A percentile compares a stretch with the other conserved stretches of the same genome.
Evolutionary conservation across 768 basidiomycete genomes (phyloP).

Genomic region (Boletus huronensis): DNA sequence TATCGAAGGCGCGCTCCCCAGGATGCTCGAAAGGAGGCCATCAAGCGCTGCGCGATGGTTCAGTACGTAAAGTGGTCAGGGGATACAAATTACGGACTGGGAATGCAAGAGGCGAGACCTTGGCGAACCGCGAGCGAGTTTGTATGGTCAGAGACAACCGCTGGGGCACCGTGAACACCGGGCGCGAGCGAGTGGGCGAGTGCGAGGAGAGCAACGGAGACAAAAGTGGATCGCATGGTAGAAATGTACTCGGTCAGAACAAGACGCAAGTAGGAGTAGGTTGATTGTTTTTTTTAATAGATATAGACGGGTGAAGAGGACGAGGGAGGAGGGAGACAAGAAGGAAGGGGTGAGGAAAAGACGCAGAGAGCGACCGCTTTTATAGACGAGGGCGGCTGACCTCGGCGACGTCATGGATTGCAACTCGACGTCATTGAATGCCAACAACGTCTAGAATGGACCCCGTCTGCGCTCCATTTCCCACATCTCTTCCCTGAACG

Average conservation of each 20-base stretch:
- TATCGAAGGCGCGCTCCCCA: neutral
- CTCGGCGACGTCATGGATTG: constrained; percentile 4
- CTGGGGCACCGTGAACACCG: constrained; percentile 18
- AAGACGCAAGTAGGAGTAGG: constrained; percentile 18
- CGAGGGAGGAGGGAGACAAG: neutral
- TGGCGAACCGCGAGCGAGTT: constrained; percentile 7
- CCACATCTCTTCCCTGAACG: constrained; percentile 49
- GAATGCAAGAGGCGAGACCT: rapidly evolving
- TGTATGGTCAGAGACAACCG: neutral
- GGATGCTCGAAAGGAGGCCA: rapidly evolving
- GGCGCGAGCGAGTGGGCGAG: constrained; percentile 14
- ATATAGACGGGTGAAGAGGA: constrained; percentile 10
- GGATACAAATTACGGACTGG: neutral
- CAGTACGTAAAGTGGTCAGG: neutral
- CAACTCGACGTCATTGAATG: constrained; percentile 15
- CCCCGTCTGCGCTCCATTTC: constrained; percentile 53
- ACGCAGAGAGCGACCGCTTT: constrained; percentile 5
- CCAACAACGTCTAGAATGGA: constrained; percentile 16
- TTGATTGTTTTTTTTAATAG: constrained; percentile 16
- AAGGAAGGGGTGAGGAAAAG: constrained; percentile 11
- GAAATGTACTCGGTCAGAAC: constrained; percentile 22
- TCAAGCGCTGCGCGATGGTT: constrained; percentile 1
- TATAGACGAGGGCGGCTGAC: constrained; percentile 16
- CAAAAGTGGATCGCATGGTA: constrained; percentile 24
- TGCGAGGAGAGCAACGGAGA: constrained; percentile 19